Evolutionary conservation across 371 early-diverging fungal species (phyloP), one percentile per base, ranked within the genome.

Genomic region (Circinella minor): DNA sequence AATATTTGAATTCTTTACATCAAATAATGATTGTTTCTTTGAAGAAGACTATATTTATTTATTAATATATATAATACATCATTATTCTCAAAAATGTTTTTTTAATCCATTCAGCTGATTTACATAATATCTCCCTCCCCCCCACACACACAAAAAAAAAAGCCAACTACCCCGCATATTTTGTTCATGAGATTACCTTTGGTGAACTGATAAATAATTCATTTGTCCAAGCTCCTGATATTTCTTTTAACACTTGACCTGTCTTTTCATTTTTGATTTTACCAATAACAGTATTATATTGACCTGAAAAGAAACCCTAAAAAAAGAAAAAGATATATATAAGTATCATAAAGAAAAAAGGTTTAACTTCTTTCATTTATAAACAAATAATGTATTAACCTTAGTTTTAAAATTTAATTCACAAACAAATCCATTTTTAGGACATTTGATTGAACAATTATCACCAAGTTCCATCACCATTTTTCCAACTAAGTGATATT

Each of bases 401-500:
- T 95, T 95, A 66, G 93, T 92, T 79, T 95, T 94, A 77, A 98
- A 98, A 63, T 98, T 97, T 36, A 97, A 79, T 60, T 90, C 88
- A 69, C 93, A 93, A 36, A 89, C 67, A 66, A 96, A 82, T 71
- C 92, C 95, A 65, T 84, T 87, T 69, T 91, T 81, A 27, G 81
- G 78, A 73, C 98, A 97, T 51, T 78, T 81, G 5, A 98, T 87
- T 0, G 83, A 81, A 0, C 92, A 89, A 14, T 77, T 75, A 75
- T 98, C 98, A 46, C 97, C 97, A 36, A 98, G 78, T 75, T 98
- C 98, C 72, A 97, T 78, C 63, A 92, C 87, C 96, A 98, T 97
- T 55, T 93, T 97, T 20, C 98, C 98, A 27, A 73, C 73, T 73
- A 55, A 27, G 27, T 20, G 36, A 51, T 15, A 51, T 43, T 6